Percentiles rank a stretch among this genome's conserved stretches.
Evolutionary conservation across 345 rosid genomes (phyloP).

Genomic region (Camelina sativa): DNA sequence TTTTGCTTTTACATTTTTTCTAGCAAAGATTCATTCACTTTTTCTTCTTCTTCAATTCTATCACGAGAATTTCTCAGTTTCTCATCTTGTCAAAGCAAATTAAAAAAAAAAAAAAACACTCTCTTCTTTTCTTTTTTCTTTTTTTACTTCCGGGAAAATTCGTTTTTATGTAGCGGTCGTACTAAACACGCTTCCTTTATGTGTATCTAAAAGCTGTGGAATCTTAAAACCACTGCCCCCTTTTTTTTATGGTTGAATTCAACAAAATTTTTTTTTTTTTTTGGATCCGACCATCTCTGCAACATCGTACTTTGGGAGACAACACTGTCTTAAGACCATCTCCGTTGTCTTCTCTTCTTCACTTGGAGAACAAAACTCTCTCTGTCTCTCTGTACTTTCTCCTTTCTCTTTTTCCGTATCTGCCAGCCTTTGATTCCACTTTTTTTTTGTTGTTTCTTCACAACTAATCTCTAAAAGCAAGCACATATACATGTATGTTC

Average conservation of each 20-base stretch:
- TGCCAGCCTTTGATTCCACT: conserved; percentile 38
- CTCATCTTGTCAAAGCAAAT: conserved; percentile 11
- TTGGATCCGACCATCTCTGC: conserved; percentile 45
- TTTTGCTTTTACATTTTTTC: conserved; percentile 29
- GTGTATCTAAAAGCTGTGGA: conserved; percentile 32
- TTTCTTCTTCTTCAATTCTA: neutral
- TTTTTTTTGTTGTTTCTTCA: conserved; percentile 23
- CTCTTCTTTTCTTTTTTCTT: neutral
- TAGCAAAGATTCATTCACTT: conserved; percentile 25
- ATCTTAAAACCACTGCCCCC: conserved; percentile 19
- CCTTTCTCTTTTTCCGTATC: conserved; percentile 20
- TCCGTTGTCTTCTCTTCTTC: conserved; percentile 32
- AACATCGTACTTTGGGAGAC: conserved; percentile 45
- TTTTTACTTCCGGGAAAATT: conserved; percentile 28
- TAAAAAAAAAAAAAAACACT: neutral
- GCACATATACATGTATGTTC: conserved; percentile 8
- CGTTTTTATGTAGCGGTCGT: conserved; percentile 39
- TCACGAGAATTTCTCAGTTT: conserved; percentile 8
- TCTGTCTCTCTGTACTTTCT: conserved; percentile 17
- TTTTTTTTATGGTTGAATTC: conserved; percentile 28
- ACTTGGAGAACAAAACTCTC: conserved; percentile 9
- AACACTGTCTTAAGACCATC: conserved; percentile 35
- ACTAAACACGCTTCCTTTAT: conserved; percentile 44
- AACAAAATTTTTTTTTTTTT: neutral
- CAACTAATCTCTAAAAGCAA: too few species aligned